Evolutionary conservation across 768 basidiomycete species (phyloP).

Genomic region (Mycena rosella): DNA sequence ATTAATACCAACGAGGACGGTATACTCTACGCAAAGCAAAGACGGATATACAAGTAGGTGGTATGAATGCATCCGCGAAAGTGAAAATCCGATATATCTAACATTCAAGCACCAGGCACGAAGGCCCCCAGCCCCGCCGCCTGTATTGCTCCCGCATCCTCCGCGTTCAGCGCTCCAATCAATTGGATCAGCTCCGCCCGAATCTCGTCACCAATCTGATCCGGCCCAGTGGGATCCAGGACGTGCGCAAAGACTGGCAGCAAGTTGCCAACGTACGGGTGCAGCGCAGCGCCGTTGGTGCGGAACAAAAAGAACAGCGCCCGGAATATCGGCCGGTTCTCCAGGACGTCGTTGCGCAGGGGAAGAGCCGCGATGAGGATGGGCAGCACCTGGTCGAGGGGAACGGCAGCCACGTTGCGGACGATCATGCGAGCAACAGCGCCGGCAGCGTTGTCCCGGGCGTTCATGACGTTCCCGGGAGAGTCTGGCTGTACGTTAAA

Average conservation of each 20-base stretch:
- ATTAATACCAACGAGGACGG: conserved; percentile 23
- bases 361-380: conserved; percentile 87
- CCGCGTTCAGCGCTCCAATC: conserved; percentile 75
- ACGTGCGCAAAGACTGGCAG: conserved; percentile 86
- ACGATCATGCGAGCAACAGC: conserved; percentile 90
- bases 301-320: conserved; percentile 91
- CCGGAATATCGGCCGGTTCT: conserved; percentile 91
- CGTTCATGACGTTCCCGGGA: conserved; percentile 78
- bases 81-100: conserved; percentile 11
- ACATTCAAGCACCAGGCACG: conserved; percentile 59
- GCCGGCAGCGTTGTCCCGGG: conserved; percentile 97
- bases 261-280: conserved; percentile 83
- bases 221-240: conserved; percentile 78
- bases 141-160: conserved; percentile 84
- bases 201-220: conserved; percentile 86
- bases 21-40: conserved; percentile 29
- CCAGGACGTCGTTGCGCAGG: conserved; percentile 87
- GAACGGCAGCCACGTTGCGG: conserved; percentile 82
- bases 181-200: conserved; percentile 82
- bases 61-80: conserved; percentile 25
- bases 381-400: conserved; percentile 92
- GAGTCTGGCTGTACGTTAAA: conserved; percentile 78
- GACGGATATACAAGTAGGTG: conserved; percentile 11
- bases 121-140: conserved; percentile 78
- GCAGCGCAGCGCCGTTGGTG: conserved; percentile 75